phyloP scores from a whole-genome alignment of 257 asterid genomes.

The Lycium ferocissimum region DNA sequence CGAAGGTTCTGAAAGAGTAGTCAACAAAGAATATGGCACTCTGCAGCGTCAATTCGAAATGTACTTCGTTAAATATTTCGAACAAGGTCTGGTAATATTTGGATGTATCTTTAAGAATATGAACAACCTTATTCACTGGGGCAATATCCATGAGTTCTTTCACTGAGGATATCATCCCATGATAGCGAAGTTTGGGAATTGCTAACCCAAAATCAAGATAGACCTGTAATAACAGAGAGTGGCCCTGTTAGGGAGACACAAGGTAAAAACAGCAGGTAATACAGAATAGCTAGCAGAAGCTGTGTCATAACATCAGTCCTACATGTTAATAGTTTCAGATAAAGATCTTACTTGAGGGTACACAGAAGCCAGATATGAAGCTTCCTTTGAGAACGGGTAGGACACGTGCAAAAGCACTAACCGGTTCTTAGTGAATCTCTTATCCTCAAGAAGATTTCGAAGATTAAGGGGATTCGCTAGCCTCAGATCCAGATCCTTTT shows the following conservation, averaged over 20 bases:
- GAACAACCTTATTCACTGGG: slow-evolving; percentile 76
- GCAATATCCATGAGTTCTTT: slow-evolving; percentile 93
- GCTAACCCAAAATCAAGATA: slow-evolving; percentile 97
- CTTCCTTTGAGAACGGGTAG: slow-evolving; percentile 92
- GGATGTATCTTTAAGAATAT: slow-evolving; percentile 21
- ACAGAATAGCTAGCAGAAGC: neutral
- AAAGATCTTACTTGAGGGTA: slow-evolving; percentile 71
- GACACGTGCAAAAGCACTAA: slow-evolving; percentile 91
- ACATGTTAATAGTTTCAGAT: neutral
- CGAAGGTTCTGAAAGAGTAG: neutral
- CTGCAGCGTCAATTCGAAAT: neutral
- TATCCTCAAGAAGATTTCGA: slow-evolving; percentile 83
- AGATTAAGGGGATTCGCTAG: slow-evolving; percentile 90
- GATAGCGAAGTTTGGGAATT: slow-evolving; percentile 92
- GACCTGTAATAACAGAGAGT: slow-evolving; percentile 53
- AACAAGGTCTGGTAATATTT: neutral
- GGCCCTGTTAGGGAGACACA: neutral
- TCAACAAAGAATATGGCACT: neutral
- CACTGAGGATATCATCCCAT: slow-evolving; percentile 91
- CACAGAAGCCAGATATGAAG: slow-evolving; percentile 92
- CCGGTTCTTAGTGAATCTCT: slow-evolving; percentile 66
- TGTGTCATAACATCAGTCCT: neutral
- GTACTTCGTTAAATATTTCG: neutral
- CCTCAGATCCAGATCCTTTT: slow-evolving; percentile 89
- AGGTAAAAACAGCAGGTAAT: neutral